These are phyloP conservation scores for Russula compacta DNA, from an alignment of 768 basidiomycete species.

Conservation along the genomic window DNA sequence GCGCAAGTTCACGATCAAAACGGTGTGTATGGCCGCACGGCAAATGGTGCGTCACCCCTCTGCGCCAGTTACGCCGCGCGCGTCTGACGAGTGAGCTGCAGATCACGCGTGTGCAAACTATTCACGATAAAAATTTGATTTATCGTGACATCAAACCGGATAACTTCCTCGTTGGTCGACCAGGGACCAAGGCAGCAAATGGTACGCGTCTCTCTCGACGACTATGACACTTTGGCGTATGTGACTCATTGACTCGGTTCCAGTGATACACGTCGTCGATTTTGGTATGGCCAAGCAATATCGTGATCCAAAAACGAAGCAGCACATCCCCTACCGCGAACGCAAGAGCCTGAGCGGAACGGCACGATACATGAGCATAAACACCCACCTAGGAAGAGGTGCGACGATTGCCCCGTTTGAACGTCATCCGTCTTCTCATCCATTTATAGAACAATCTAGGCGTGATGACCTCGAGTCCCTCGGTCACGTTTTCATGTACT, in stretches of 20 bases:
- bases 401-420: constrained; percentile 20
- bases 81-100: constrained; percentile 26
- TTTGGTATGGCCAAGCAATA: constrained; percentile 99
- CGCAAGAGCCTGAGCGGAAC: constrained; percentile 96
- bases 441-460: constrained; percentile 69
- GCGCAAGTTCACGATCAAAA: constrained; percentile 95
- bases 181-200: constrained; percentile 84
- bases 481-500: constrained; percentile 99
- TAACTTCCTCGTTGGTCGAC: constrained; percentile 95
- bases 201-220: constrained; percentile 35
- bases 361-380: constrained; percentile 99
- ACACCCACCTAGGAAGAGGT: constrained; percentile 97
- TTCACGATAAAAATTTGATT: constrained; percentile 99
- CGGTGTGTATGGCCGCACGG: constrained; percentile 96
- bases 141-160: constrained; percentile 99
- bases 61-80: neutral
- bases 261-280: constrained; percentile 90
- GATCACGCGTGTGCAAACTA: constrained; percentile 93
- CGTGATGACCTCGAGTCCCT: constrained; percentile 98
- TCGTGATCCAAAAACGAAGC: constrained; percentile 97
- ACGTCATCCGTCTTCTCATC: constrained; percentile 6
- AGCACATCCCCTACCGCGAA: constrained; percentile 98
- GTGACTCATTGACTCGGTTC: neutral
- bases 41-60: constrained; percentile 63
- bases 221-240: neutral